A percentile compares a stretch with the other conserved stretches of the same genome.
These are phyloP conservation scores for Ophiostoma angusticollis DNA, from an alignment of 2,329 filamentous ascomycete species.

Conservation along the genomic window DNA sequence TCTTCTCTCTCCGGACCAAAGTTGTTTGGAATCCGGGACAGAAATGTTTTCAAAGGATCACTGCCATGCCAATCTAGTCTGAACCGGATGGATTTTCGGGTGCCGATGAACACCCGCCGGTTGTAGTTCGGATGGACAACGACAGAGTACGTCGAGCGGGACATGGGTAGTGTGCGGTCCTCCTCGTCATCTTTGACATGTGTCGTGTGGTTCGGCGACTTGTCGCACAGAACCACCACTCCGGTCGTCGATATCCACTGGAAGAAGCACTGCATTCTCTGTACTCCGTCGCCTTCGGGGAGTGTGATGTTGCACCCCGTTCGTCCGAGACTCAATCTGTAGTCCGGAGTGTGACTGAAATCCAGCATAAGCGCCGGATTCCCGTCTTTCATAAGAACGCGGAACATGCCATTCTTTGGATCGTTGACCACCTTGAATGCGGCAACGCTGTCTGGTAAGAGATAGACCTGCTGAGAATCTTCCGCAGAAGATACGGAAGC, in stretches of 20 bases:
- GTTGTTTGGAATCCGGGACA: background rate
- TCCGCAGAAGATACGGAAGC: too few relatives aligned
- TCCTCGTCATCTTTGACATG: constrained; percentile 13
- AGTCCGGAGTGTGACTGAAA: constrained; percentile 11
- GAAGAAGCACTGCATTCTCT: constrained; percentile 16
- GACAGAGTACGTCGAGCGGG: constrained; percentile 12
- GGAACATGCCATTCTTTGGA: background rate
- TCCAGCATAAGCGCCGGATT: background rate
- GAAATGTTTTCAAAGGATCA: constrained; percentile 13
- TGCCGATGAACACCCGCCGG: constrained; percentile 16
- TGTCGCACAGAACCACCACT: constrained; percentile 18
- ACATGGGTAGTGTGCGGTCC: constrained; percentile 15
- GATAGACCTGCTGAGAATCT: too few relatives aligned
- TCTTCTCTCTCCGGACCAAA: background rate
- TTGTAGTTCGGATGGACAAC: constrained; percentile 18
- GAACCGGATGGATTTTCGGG: constrained; percentile 16
- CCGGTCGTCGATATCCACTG: constrained; percentile 15
- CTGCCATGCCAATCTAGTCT: constrained; percentile 15
- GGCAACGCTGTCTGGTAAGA: background rate
- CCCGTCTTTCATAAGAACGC: background rate
- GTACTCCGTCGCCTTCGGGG: constrained; percentile 15
- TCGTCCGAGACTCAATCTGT: constrained; percentile 13
- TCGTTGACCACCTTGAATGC: background rate
- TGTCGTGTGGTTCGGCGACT: constrained; percentile 14
- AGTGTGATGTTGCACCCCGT: constrained; percentile 14